Conservation (phyloP, 441 rosid genomes). For the Eruca vesicaria region DNA sequence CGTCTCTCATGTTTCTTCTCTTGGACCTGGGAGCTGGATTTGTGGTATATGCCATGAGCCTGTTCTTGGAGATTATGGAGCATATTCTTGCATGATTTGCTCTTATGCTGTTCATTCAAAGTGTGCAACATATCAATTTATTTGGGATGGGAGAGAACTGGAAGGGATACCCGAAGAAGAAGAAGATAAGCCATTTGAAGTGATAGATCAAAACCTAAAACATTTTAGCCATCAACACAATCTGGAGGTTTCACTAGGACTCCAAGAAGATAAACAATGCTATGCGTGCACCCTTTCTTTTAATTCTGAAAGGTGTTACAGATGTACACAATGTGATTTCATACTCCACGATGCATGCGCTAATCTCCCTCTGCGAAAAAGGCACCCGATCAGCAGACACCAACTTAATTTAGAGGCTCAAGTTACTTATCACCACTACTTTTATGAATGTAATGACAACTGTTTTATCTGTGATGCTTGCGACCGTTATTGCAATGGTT, state of each 20-base stretch:
- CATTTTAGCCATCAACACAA: conserved; percentile 17
- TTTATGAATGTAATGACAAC: too few relatives aligned
- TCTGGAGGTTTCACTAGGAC: neutral
- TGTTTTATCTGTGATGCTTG: neutral
- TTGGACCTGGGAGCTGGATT: neutral
- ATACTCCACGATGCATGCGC: conserved; percentile 22
- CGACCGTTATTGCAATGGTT: neutral
- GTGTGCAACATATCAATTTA: neutral
- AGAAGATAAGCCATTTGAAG: neutral
- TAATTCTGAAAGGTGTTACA: neutral
- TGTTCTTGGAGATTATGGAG: neutral
- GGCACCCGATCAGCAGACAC: neutral
- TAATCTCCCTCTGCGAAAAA: neutral
- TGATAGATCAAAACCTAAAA: neutral
- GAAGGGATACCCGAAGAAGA: neutral
- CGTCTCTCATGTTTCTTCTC: neutral
- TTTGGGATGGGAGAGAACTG: conserved; percentile 6
- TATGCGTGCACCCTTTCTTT: conserved; percentile 5
- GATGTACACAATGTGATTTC: conserved; percentile 16
- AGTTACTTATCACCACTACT: neutral
- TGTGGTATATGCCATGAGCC: neutral
- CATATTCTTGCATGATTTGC: conserved; percentile 13
- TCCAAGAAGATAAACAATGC: neutral
- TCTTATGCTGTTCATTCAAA: neutral
- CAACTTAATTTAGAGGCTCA: neutral